Base-by-base conservation (phyloP, 495 filamentous ascomycete genomes). In the Penicillium simplicissimum region DNA sequence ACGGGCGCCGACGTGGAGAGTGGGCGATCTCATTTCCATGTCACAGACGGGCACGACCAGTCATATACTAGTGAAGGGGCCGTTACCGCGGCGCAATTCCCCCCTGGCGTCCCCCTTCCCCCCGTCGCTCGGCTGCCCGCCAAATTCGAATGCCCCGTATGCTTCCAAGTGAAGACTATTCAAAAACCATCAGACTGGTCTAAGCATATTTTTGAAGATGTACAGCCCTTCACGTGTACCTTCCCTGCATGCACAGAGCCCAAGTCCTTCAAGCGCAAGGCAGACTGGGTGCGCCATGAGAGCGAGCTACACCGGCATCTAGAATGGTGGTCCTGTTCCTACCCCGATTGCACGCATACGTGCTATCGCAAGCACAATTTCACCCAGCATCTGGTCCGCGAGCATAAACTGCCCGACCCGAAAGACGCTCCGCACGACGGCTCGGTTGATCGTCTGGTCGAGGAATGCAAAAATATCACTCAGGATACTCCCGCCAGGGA, bases 151-250 rank as follows among this genome's bases (percentile, higher is more conserved):
- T 98, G 94, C 64, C 87, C 91, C 34, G 79, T 97, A 21, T 97
- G 94, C 75, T 97, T 93, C 79, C 85, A 89, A 66, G 85, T 90
- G 45, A 96, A 96, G 75, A 93, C 89, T 62, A 92, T 96, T 71
- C 85, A 89, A 65, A 98, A 98, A 74, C 94, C 94, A 34, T 97
- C 94, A 0, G 94, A 98, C 75, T 98, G 94, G 94, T 96, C 94
- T 14, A 98, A 98, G 71, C 94, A 98, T 67, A 90, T 98, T 7
- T 91, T 96, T 68, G 94, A 98, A 72, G 94, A 98, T 70, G 86
- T 97, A 11, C 90, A 96, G 69, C 94, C 94, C 5, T 98, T 97
- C 67, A 96, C 92, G 9, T 98, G 94, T 75, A 98, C 92, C 0
- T 97, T 95, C 74, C 84, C 87, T 13, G 78, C 87, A 28, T 98